These are phyloP conservation scores for Leucogyrophana mollusca DNA, from an alignment of 768 basidiomycete genomes.

Conservation along the genomic window DNA sequence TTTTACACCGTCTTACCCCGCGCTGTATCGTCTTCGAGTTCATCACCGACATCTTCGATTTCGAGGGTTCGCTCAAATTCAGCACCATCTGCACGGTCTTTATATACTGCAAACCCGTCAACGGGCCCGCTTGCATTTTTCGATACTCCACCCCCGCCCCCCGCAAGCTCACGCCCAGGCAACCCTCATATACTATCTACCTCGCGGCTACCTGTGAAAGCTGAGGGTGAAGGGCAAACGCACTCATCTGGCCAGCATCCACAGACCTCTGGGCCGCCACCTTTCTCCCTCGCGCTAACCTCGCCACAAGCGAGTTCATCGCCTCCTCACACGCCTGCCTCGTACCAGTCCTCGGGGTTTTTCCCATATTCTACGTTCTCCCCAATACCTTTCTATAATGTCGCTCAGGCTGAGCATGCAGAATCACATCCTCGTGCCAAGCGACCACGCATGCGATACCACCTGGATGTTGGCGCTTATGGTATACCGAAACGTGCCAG, in stretches of 20 bases:
- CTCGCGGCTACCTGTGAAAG: constrained; percentile 45
- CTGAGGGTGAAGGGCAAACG: constrained; percentile 42
- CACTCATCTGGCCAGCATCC: constrained; percentile 26
- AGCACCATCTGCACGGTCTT: constrained; percentile 36
- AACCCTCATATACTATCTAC: constrained; percentile 38
- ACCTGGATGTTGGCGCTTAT: constrained; percentile 78
- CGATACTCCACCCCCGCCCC: constrained; percentile 36
- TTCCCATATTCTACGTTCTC: constrained; percentile 36
- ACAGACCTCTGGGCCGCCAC: constrained; percentile 28
- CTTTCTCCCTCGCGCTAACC: constrained; percentile 45
- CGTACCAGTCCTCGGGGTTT: constrained; percentile 30
- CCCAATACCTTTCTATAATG: constrained; percentile 26
- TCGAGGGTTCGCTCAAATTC: constrained; percentile 47
- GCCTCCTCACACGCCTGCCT: constrained; percentile 23
- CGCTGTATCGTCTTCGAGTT: constrained; percentile 19
- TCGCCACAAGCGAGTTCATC: constrained; percentile 37
- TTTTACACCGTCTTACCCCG: constrained; percentile 45
- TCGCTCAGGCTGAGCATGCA: constrained; percentile 22
- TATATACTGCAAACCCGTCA: constrained; percentile 37
- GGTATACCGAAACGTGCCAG: constrained; percentile 70
- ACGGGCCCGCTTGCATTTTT: constrained; percentile 38
- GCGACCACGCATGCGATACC: constrained; percentile 36
- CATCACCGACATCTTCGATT: constrained; percentile 28
- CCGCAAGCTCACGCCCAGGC: constrained; percentile 38
- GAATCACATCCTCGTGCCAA: constrained; percentile 29